These are phyloP conservation scores for Alnus glutinosa DNA, from an alignment of 306 rosid species.

Conservation along the genomic window DNA sequence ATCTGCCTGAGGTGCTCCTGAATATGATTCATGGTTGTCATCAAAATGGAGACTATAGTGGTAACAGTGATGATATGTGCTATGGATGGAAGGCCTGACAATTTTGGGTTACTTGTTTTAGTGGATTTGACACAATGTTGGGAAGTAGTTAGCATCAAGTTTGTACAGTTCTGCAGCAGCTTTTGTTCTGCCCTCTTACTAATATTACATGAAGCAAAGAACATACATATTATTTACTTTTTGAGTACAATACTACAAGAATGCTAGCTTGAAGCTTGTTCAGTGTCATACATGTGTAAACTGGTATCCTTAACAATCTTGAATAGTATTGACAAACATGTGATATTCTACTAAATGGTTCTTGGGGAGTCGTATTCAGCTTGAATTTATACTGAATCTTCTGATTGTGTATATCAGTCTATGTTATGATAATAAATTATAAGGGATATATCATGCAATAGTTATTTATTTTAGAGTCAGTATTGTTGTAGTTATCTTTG, in stretches of 20 bases:
- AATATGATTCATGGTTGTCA: slow-evolving; percentile 1
- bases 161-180: not conserved
- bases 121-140: not conserved
- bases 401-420: too few relatives aligned
- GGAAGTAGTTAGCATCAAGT: not conserved
- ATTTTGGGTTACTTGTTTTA: not conserved
- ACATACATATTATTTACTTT: not conserved
- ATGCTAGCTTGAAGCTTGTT: not conserved
- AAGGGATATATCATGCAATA: too few relatives aligned
- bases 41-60: not conserved
- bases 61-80: not conserved
- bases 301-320: not conserved
- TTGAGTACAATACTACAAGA: not conserved
- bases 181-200: not conserved
- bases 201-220: not conserved
- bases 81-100: not conserved
- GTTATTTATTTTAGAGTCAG: too few relatives aligned
- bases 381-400: not conserved
- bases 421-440: too few relatives aligned
- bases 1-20: not conserved
- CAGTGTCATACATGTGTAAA: not conserved
- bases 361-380: not conserved
- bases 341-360: too few relatives aligned
- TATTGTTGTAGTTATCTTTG: too few relatives aligned
- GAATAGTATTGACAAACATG: not conserved